Base-by-base conservation (phyloP, 2,329 filamentous ascomycete species). In the Trichothecium sympodiale region DNA sequence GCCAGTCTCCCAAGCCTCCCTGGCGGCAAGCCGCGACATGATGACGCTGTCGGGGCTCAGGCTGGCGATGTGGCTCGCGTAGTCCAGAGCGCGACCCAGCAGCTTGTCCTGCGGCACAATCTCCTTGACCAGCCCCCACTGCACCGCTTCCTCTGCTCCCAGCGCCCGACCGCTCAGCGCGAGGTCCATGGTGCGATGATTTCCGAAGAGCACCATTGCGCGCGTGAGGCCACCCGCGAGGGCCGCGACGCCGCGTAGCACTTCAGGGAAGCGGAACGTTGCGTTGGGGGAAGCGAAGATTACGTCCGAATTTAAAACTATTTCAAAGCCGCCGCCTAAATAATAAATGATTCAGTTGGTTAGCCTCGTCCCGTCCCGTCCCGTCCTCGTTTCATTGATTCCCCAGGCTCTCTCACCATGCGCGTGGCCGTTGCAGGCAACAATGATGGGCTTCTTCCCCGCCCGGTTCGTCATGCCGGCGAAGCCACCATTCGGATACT, bases 221-320 rank as follows among this genome's bases (percentile, higher is more conserved):
- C 74, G 64, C 8, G 73, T 70, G 3, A 78, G 51, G 5, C 65
- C 71, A 20, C 74, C 74, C 0, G 71, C 71, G 1, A 73, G 58
- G 5, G 74, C 69, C 2, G 67, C 67, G 3, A 77, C 70, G 3
- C 74, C 74, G 17, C 71, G 62, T 25, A 69, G 64, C 7, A 72
- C 69, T 49, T 78, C 74, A 0, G 74, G 73, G 0, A 78, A 56
- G 4, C 65, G 59, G 42, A 79, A 76, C 4, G 58, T 62, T 1
- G 72, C 71, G 18, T 55, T 60, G 0, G 60, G 53, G 0, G 67
- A 62, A 4, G 71, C 70, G 20, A 78, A 55, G n/a, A 75, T 65
- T 30, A 79, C 59, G 51, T 80, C 75, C 42, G 61, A 63, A 47
- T 76, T 58, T 14, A 58, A 41, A 3, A 52, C 43, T 6, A 55